phyloP scores from a whole-genome alignment of 768 basidiomycete species.

The Rhizopogon vesiculosus region DNA sequence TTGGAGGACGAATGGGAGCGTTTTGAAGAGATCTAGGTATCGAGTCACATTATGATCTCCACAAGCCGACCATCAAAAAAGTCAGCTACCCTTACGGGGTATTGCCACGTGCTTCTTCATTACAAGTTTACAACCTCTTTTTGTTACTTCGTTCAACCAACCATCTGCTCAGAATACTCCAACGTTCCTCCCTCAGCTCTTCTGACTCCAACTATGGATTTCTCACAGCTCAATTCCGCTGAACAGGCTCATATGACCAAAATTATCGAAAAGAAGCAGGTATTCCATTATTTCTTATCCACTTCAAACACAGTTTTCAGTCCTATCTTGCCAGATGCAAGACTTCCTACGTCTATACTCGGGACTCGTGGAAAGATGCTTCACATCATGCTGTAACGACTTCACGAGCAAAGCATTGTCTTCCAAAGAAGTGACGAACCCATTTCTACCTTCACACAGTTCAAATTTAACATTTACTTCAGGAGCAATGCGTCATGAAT shows the following conservation, averaged over 20 bases:
- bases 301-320: neutral
- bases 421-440: conserved; percentile 73
- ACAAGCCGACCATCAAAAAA: neutral
- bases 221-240: conserved; percentile 81
- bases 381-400: conserved; percentile 92
- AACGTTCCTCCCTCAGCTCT: conserved; percentile 2
- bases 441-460: neutral
- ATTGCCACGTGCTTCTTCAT: neutral
- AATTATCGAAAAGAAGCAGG: conserved; percentile 97
- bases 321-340: conserved; percentile 70
- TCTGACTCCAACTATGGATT: conserved; percentile 61
- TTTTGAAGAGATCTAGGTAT: conserved; percentile 2
- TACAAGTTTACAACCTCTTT: neutral
- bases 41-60: conserved; percentile 4
- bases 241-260: conserved; percentile 97
- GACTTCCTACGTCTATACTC: conserved; percentile 97
- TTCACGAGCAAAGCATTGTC: conserved; percentile 94
- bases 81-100: neutral
- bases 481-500: conserved; percentile 89
- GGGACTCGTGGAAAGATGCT: conserved; percentile 92
- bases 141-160: conserved; percentile 9
- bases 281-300: conserved; percentile 21
- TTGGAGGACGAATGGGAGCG: neutral
- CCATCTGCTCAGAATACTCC: conserved; percentile 1
- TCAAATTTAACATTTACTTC: conserved; percentile 9